phyloP scores from a whole-genome alignment of 108 stramenopile species.

The Skeletonema menzelii region DNA sequence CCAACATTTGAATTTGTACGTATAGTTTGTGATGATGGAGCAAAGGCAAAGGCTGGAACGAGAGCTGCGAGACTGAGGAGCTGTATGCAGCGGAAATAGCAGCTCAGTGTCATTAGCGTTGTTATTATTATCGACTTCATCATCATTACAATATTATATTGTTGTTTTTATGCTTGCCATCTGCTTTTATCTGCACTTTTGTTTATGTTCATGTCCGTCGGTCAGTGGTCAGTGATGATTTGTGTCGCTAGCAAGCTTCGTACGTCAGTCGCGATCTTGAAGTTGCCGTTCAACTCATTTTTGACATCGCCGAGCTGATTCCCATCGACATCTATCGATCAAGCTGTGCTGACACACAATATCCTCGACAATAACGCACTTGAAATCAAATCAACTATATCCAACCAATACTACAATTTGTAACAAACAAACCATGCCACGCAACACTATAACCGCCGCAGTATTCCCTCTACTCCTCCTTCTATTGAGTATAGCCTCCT shows the following conservation, averaged over 20 bases:
- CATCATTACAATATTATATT: too few relatives aligned
- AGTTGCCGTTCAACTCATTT: background rate
- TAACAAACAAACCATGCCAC: background rate
- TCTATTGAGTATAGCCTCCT: background rate
- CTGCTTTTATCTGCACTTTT: too few relatives aligned
- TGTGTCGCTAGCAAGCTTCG: background rate
- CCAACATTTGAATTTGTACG: too few relatives aligned
- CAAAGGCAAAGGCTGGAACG: background rate
- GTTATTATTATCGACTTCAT: background rate
- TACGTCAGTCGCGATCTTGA: background rate
- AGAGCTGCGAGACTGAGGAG: background rate
- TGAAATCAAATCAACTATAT: too few relatives aligned
- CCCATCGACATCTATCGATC: background rate
- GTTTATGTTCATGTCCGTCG: too few relatives aligned
- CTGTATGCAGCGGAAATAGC: background rate
- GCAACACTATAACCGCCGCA: background rate
- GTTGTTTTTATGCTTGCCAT: too few relatives aligned
- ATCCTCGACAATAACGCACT: background rate
- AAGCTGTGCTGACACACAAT: background rate
- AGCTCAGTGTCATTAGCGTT: background rate
- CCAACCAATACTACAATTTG: background rate
- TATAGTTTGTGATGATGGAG: too few relatives aligned
- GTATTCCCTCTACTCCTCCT: background rate
- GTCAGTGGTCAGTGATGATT: too few relatives aligned
- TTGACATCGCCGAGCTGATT: background rate